Conservation (phyloP, 2,329 filamentous ascomycete species). For the Aureobasidium leucospermi region DNA sequence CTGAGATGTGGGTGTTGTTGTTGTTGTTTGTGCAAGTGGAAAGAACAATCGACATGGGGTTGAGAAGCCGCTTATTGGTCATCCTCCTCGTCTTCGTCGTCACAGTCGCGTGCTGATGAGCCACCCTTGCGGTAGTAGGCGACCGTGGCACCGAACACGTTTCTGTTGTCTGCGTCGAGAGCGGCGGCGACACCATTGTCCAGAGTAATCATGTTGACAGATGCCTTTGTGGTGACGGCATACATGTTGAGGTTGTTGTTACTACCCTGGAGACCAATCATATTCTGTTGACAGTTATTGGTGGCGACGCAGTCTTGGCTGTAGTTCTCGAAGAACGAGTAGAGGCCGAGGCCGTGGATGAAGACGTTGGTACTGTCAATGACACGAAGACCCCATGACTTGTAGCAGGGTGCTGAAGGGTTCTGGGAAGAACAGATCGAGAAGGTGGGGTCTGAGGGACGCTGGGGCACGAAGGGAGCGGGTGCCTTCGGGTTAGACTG, state of each 20-base stretch:
- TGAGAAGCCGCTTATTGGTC: not conserved
- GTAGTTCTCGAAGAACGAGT: conserved; percentile 54
- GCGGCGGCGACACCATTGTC: conserved; percentile 27
- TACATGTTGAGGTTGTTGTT: conserved; percentile 39
- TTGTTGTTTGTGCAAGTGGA: not conserved
- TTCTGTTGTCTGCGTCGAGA: conserved; percentile 38
- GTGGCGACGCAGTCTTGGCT: conserved; percentile 39
- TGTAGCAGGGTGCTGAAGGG: conserved; percentile 22
- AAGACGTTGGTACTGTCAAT: conserved; percentile 34
- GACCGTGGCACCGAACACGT: conserved; percentile 43
- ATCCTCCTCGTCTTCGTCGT: not conserved
- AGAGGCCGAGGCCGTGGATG: conserved; percentile 46
- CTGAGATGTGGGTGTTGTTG: not conserved
- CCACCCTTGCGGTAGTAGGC: conserved; percentile 20
- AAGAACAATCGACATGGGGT: not conserved
- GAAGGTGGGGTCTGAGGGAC: conserved; percentile 39
- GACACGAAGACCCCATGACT: conserved; percentile 38
- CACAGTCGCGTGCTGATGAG: not conserved
- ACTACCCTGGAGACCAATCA: conserved; percentile 38
- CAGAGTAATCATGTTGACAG: conserved; percentile 42
- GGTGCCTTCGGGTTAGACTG: conserved; percentile 57
- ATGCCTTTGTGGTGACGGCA: conserved; percentile 42
- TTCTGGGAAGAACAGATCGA: conserved; percentile 24
- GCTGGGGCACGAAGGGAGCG: conserved; percentile 47
- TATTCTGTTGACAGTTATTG: conserved; percentile 46